Evolutionary conservation across 176 grass and related monocot genomes (phyloP).

Genomic region (Cymbopogon citratus): DNA sequence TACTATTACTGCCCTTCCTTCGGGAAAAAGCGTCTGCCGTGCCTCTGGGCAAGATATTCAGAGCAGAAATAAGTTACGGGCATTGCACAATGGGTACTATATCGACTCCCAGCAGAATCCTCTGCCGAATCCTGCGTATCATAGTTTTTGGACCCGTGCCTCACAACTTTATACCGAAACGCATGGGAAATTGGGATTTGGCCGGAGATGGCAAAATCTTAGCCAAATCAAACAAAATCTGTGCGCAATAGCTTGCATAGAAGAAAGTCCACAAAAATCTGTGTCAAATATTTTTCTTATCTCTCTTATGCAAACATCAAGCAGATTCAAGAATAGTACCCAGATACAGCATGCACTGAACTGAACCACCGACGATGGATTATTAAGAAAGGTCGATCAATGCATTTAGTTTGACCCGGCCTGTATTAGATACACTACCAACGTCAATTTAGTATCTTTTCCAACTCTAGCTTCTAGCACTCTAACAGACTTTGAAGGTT

Average conservation of each 20-base stretch:
- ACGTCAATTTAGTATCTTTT: not conserved
- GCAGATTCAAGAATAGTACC: not conserved
- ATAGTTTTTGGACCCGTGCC: not conserved
- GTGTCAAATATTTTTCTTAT: not conserved
- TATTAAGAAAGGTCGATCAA: not conserved
- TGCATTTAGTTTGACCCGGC: not conserved
- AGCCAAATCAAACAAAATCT: not conserved
- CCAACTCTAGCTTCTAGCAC: not conserved
- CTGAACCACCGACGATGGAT: not conserved
- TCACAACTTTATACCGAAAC: slow-evolving; percentile 2
- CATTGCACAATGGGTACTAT: slow-evolving; percentile 13
- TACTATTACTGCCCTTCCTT: slow-evolving; percentile 4
- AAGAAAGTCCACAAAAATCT: not conserved
- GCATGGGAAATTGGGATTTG: not conserved
- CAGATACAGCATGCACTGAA: not conserved
- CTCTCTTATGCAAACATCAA: not conserved
- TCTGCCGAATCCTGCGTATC: slow-evolving; percentile 4
- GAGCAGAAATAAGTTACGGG: not conserved
- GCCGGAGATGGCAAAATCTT: too few relatives aligned
- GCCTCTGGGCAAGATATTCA: slow-evolving; percentile 15
- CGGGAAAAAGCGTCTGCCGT: not conserved
- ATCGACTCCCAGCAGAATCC: not conserved
- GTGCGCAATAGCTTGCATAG: not conserved
- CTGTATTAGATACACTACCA: not conserved
- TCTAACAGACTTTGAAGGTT: not conserved